Conservation (phyloP, 2,329 filamentous ascomycete species). For the Ascochyta pisi region DNA sequence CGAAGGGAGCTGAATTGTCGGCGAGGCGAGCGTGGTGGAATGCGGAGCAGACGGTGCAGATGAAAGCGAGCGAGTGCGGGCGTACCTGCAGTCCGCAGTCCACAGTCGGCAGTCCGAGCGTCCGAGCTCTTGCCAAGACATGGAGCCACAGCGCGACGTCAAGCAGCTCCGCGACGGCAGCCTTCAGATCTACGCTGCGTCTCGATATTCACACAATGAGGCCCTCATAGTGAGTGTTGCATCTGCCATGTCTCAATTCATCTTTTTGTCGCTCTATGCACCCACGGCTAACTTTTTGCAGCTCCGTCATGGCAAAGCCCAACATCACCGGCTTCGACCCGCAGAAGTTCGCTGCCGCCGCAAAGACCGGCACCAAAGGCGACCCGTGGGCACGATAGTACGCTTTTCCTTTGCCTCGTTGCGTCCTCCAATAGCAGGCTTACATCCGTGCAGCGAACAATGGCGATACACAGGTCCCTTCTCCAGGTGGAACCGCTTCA, state of each 20-base stretch:
- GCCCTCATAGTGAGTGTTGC: slow-evolving; percentile 33
- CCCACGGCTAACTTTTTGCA: slow-evolving; percentile 23
- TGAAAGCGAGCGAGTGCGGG: slow-evolving; percentile 2
- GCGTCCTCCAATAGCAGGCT: slow-evolving; percentile 21
- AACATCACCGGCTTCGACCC: slow-evolving; percentile 95
- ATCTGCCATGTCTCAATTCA: slow-evolving; percentile 8
- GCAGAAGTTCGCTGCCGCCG: slow-evolving; percentile 76
- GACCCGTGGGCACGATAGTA: slow-evolving; percentile 71
- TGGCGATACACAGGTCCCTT: slow-evolving; percentile 95
- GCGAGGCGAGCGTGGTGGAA: not conserved
- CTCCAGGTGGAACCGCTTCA: slow-evolving; percentile 88
- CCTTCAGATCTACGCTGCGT: slow-evolving; percentile 25
- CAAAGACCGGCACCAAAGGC: slow-evolving; percentile 63
- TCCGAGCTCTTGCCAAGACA: slow-evolving; percentile 5
- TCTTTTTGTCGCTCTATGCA: not conserved
- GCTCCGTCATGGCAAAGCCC: slow-evolving; percentile 58
- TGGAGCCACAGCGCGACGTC: slow-evolving; percentile 11
- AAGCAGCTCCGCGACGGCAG: slow-evolving; percentile 30
- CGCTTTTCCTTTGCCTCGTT: slow-evolving; percentile 28
- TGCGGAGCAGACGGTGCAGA: slow-evolving; percentile 13
- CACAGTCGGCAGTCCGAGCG: not conserved
- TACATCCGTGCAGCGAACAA: slow-evolving; percentile 71
- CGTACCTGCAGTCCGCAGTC: slow-evolving; percentile 7
- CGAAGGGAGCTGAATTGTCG: not conserved
- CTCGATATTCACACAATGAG: slow-evolving; percentile 30